Base-by-base conservation (phyloP, 345 rosid genomes). In the Eucalyptus cloeziana region DNA sequence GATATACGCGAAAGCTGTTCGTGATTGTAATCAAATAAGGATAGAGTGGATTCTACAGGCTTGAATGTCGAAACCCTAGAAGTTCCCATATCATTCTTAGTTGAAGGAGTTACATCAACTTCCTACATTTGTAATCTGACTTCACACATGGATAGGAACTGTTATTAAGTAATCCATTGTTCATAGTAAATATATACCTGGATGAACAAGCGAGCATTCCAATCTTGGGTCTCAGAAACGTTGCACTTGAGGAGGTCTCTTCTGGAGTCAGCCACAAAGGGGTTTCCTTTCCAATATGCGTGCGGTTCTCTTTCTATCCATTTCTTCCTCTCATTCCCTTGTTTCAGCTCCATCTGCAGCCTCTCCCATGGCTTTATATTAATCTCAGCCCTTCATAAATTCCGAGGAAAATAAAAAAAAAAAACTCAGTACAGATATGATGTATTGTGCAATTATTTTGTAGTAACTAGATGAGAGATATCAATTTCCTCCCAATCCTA, bases 231-330 rank as follows among this genome's bases (percentile, higher is more conserved):
- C 13, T 92, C 89, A 5, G 98, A 93, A 90, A 94, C 85, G 62
- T 96, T 94, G 89, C 99, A 97, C 21, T 87, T 94, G 86, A 96
- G 94, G 51, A 96, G 96, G 87, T 97, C 95, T 83, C 56, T 88
- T 87, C 99, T 94, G 9, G 90, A 92, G 44, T 88, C 89, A 16
- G 92, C 91, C 17, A 95, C 97, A 58, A 89, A 88, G 60, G 98
- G 98, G 86, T 97, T 97, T 16, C 99, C 99, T 69, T 94, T 97
- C 99, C 99, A 97, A 86, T 95, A 96, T 6, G 99, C 99, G 69
- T 95, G 93, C 33, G 97, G 95, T 50, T 94, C 93, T 88, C 97
- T 94, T 1, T 96, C 94, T 76, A 88, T 86, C 98, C 98, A 97
- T 47, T 88, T 94, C 31, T 14, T 92, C 90, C 87, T 88, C 87